phyloP scores from a whole-genome alignment of 176 grass and related monocot genomes.

The Oryza glaberrima region DNA sequence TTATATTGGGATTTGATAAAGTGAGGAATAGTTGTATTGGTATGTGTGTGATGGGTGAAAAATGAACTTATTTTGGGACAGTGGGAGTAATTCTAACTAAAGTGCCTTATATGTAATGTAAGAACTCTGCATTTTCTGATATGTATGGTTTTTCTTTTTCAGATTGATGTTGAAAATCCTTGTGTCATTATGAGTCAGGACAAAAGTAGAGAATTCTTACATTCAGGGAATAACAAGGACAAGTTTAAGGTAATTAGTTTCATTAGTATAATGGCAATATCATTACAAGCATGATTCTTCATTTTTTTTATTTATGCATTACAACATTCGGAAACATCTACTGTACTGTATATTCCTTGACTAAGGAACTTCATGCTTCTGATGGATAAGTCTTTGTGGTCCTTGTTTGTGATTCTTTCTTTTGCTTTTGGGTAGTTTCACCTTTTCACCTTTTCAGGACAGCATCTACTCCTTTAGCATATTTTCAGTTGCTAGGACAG shows the following conservation, averaged over 20 bases:
- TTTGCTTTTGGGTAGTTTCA: too few relatives aligned
- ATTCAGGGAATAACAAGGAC: slow-evolving; percentile 91
- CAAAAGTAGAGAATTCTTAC: slow-evolving; percentile 96
- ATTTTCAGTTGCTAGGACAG: too few relatives aligned
- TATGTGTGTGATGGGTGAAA: too few relatives aligned
- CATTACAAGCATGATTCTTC: not conserved
- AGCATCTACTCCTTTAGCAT: too few relatives aligned
- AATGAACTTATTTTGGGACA: too few relatives aligned
- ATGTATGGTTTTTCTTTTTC: slow-evolving; percentile 30
- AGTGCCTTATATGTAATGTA: slow-evolving; percentile 34
- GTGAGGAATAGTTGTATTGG: too few relatives aligned
- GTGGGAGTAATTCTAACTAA: not conserved
- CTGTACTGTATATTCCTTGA: slow-evolving; percentile 6
- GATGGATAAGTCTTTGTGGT: too few relatives aligned
- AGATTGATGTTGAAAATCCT: slow-evolving; percentile 98
- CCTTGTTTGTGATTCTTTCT: too few relatives aligned
- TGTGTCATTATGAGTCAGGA: slow-evolving; percentile 99
- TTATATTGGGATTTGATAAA: too few relatives aligned
- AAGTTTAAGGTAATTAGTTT: slow-evolving; percentile 83
- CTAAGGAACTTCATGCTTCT: not conserved
- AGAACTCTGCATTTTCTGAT: slow-evolving; percentile 23
- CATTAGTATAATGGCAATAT: slow-evolving; percentile 28
- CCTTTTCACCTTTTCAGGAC: too few relatives aligned
- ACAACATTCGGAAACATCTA: not conserved
- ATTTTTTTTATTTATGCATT: not conserved